phyloP scores from a whole-genome alignment of 2,329 filamentous ascomycete species.

The Aureobasidium zeae region DNA sequence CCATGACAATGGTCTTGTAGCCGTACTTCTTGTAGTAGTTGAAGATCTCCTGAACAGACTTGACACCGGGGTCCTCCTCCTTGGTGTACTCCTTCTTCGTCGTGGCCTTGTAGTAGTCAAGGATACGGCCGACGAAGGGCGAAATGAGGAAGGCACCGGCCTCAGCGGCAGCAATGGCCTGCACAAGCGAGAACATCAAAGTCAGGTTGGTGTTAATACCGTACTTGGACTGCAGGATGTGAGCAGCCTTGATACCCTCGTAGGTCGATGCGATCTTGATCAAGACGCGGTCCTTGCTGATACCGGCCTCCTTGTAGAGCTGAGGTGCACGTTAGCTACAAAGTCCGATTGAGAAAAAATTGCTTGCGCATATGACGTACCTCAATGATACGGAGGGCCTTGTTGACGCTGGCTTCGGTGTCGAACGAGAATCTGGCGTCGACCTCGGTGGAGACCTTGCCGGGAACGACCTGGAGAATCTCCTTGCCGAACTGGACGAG shows the following conservation, averaged over 20 bases:
- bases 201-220: constrained; percentile 98
- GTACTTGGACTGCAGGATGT: constrained; percentile 92
- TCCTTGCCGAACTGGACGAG: constrained; percentile 97
- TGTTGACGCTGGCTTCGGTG: constrained; percentile 81
- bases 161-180: constrained; percentile 94
- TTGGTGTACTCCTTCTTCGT: constrained; percentile 89
- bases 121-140: constrained; percentile 96
- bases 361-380: constrained; percentile 43
- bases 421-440: constrained; percentile 94
- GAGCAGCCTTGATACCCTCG: constrained; percentile 98
- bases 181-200: constrained; percentile 91
- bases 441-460: constrained; percentile 98
- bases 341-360: not conserved
- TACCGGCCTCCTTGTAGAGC: constrained; percentile 90
- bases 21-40: constrained; percentile 99
- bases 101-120: constrained; percentile 98
- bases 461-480: constrained; percentile 93
- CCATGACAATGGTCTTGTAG: constrained; percentile 99
- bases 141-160: constrained; percentile 96
- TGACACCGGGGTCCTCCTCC: constrained; percentile 90
- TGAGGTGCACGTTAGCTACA: constrained; percentile 34
- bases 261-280: constrained; percentile 99
- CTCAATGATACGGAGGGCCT: constrained; percentile 94
- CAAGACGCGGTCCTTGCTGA: constrained; percentile 86
- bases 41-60: constrained; percentile 88